Base-by-base conservation (phyloP, 2,329 filamentous ascomycete species). In the Curvularia sp. region DNA sequence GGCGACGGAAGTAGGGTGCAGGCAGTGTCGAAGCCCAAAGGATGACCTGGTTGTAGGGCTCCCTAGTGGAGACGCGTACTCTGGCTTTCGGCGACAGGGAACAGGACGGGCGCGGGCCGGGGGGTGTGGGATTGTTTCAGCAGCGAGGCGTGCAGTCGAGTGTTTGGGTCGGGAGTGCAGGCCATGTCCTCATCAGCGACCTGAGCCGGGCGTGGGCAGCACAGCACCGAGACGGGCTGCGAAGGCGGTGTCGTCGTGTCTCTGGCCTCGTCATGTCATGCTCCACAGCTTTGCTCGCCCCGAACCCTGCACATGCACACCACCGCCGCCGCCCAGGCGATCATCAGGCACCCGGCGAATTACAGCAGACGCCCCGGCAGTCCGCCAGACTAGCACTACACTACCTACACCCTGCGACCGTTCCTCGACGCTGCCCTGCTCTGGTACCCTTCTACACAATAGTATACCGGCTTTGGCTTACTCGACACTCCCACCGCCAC, bases 81-180 rank as follows among this genome's bases (percentile, higher is more conserved):
- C 65, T 55, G 61, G 9, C 48, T 67, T 62, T 69, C 39, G 63
- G 63, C 60, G 46, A 60, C 58, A 61, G 60, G 50, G 61, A 65
- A 44, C 24, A 67, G 63, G 53, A 60, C 39, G 22, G 33, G 47
- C 62, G 53, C 60, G 62, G 57, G 62, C 66, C 28, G 61, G 69
- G 63, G 66, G 65, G 65, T 61, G 63, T 63, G 61, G 56, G 51
- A 35, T 55, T 64, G 69, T 74, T 71, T 73, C 70, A 71, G 64
- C 59, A 50, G 53, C 47, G 43, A 55, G 47, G 48, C 26, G 42
- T 49, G 53, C 38, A 35, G 48, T 46, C 41, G 51, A 18, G 20
- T 10, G 38, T 51, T 22, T 53, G 47, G 39, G 41, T 51, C 41
- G n/a, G n/a, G 44, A 8, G 26, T 12, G 44, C 28, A 12, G 43